Evolutionary conservation across 2,329 filamentous ascomycete species (phyloP), one percentile per base, ranked within the genome.

Genomic region (Fusarium palustre): DNA sequence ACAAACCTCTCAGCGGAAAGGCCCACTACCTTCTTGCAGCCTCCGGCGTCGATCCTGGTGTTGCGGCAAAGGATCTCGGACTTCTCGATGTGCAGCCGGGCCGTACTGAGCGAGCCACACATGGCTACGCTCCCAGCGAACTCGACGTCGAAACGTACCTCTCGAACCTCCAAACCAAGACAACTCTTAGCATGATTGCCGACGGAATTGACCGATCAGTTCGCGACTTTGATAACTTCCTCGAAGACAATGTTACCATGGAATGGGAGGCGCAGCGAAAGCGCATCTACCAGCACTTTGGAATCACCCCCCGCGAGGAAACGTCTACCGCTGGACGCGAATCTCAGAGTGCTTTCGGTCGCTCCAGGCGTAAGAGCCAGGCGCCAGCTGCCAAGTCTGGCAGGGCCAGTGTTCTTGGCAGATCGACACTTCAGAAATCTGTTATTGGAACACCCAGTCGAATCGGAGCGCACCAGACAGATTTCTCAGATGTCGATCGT

Each of bases 191-290:
- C 76, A 94, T 97, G 88, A 94, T 97, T 73, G 88, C 92, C 34
- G 94, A 97, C 77, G 93, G 93, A n/a, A 84, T 98, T 65, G 91
- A 95, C 75, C 90, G 94, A 75, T 96, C 94, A 6, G 91, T 95
- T 64, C 89, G 90, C 58, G 96, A 98, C 76, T 98, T 99, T 77
- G 94, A 99, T 78, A 87, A 88, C 64, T 98, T 97, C 78, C 85
- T 99, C 58, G 94, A 98, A 78, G 94, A 97, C 74, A 97, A 97
- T 76, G 90, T 98, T 50, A 93, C 94, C 31, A 91, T 97, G 83
- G 94, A 98, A 78, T 98, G 96, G 94, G 94, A 97, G 73, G 91
- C 92, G 18, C 95, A 98, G 81, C 91, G 95, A 67, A 93, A 92
- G 79, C 90, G 90, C 70, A 97, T 99, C 69, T 98, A 97, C 80